A percentile compares a stretch with the other conserved stretches of the same genome.
Evolutionary conservation across 1,284 basidiomycete species (phyloP).

Genomic region (Austroboletus niveus): DNA sequence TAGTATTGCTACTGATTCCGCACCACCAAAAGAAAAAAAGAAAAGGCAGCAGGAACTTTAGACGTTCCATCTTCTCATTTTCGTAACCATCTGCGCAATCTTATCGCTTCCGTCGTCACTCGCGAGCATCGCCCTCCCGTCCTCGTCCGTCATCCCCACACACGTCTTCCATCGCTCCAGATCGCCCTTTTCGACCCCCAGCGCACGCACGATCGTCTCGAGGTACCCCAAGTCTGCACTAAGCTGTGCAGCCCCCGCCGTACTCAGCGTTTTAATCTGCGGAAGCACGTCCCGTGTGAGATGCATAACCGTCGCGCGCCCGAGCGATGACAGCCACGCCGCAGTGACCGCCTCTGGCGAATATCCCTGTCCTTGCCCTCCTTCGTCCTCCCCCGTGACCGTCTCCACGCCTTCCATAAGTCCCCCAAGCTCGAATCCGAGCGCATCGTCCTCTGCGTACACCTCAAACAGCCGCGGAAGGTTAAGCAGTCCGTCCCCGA

Average conservation of each 20-base stretch:
- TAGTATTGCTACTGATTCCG: no score
- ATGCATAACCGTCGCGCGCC: conserved; percentile 73
- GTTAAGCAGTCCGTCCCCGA: conserved; percentile 92
- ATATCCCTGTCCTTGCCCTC: conserved; percentile 36
- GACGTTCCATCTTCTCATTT: conserved; percentile 51
- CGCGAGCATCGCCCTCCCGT: conserved; percentile 42
- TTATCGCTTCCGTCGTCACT: conserved; percentile 34
- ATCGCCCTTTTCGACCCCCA: conserved; percentile 81
- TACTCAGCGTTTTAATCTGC: conserved; percentile 56
- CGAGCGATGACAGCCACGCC: conserved; percentile 89
- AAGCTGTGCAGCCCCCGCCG: conserved; percentile 80
- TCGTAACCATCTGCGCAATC: conserved; percentile 44
- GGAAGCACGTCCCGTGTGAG: conserved; percentile 67
- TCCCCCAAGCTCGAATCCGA: conserved; percentile 78
- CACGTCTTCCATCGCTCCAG: conserved; percentile 74
- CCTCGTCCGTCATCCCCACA: conserved; percentile 58
- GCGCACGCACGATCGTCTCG: conserved; percentile 84
- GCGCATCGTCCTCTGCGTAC: conserved; percentile 87
- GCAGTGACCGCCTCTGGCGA: conserved; percentile 80
- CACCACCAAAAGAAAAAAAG: no score
- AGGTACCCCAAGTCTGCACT: conserved; percentile 86
- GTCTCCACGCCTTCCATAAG: conserved; percentile 7
- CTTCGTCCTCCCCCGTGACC: conserved; percentile 7
- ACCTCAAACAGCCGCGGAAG: conserved; percentile 92
- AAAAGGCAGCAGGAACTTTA: neutral